Conservation (phyloP, 345 rosid species). For the Eucalyptus marginata region DNA sequence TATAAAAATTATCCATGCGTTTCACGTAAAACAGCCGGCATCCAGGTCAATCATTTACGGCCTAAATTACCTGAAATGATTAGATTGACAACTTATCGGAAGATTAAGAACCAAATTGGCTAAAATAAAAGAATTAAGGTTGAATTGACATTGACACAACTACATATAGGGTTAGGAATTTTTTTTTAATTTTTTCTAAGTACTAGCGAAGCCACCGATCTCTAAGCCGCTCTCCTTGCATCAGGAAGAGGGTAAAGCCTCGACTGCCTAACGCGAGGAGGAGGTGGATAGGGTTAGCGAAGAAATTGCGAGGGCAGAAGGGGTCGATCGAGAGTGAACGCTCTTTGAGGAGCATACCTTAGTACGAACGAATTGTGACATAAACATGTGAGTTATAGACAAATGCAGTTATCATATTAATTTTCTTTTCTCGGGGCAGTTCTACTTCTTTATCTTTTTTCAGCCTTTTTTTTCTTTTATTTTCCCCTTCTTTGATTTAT, state of each 20-base stretch:
- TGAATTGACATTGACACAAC: neutral
- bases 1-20: fast-evolving
- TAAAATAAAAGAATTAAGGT: neutral
- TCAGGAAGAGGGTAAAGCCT: neutral
- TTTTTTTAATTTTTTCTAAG: no score
- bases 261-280: no score
- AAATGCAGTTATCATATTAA: neutral
- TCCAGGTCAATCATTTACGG: fast-evolving
- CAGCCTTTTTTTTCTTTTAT: neutral
- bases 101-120: neutral
- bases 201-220: neutral
- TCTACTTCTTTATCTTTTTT: neutral
- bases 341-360: neutral
- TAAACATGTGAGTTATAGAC: neutral
- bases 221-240: neutral
- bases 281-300: no score
- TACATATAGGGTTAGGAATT: neutral
- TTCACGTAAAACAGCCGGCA: fast-evolving
- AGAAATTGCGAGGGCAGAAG: neutral
- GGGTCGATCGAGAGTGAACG: neutral
- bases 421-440: neutral
- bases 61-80: fast-evolving
- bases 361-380: neutral
- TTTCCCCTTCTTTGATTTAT: neutral
- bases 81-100: no score